phyloP scores from a whole-genome alignment of 2,329 filamentous ascomycete species.

The Mollisiaceae sp. region DNA sequence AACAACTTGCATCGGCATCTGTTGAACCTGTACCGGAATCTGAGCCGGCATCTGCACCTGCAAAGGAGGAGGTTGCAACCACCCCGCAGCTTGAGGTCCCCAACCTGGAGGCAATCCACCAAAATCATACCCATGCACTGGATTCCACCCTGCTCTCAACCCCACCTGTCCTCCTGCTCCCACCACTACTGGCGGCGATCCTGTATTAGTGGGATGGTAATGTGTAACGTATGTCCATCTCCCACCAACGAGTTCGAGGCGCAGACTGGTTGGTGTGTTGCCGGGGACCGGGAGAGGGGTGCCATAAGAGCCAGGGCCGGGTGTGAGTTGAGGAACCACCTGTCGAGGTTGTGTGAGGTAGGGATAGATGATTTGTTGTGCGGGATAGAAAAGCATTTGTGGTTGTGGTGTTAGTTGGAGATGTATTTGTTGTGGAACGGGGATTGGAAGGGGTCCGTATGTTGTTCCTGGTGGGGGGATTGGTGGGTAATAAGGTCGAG shows the following conservation, averaged over 20 bases:
- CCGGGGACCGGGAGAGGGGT: conserved; percentile 4
- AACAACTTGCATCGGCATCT: background rate
- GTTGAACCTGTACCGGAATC: background rate
- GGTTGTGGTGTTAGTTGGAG: background rate
- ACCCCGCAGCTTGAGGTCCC: background rate
- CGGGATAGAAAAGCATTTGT: background rate
- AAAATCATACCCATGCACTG: conserved; percentile 13
- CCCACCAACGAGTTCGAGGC: background rate
- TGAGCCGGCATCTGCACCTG: background rate
- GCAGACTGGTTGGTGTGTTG: background rate
- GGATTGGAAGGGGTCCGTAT: background rate
- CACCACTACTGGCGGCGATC: too few relatives aligned
- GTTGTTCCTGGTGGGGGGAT: background rate
- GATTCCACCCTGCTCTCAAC: conserved; percentile 11
- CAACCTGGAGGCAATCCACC: background rate
- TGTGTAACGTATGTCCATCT: conserved; percentile 3
- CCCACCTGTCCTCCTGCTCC: background rate
- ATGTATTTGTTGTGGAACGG: background rate
- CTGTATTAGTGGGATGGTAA: background rate
- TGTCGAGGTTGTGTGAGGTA: background rate
- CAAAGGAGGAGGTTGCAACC: background rate
- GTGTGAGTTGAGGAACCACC: conserved; percentile 9
- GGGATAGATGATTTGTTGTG: background rate
- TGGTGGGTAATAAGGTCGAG: background rate
- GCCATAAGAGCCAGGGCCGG: conserved; percentile 18